Conservation (phyloP, 345 rosid species). For the Eucalyptus guilfoylei region DNA sequence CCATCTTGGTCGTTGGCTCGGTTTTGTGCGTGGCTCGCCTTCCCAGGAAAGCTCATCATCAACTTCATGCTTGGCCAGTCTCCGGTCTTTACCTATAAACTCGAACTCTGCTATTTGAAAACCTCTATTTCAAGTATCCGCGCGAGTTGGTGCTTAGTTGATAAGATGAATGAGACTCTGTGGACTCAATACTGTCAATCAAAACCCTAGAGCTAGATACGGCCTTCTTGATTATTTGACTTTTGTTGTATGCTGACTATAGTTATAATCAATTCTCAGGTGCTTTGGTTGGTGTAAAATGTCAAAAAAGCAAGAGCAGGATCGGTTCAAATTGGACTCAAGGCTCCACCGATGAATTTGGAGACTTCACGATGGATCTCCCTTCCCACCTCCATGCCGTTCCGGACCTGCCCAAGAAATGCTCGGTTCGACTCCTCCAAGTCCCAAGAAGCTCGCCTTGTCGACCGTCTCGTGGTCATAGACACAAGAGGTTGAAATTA, state of each 20-base stretch:
- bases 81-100: background rate
- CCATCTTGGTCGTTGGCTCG: conserved; percentile 37
- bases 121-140: background rate
- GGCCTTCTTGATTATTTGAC: background rate
- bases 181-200: background rate
- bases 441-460: background rate
- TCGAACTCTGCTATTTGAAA: background rate
- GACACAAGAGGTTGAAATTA: background rate
- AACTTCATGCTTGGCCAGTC: background rate
- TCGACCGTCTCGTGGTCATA: background rate
- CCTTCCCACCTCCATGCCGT: conserved; percentile 29
- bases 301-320: background rate
- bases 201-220: background rate
- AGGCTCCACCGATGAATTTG: conserved; percentile 13
- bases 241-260: background rate
- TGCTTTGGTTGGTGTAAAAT: background rate
- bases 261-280: background rate
- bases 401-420: conserved; percentile 3
- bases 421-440: conserved; percentile 4
- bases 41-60: background rate
- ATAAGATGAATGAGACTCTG: background rate
- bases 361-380: conserved; percentile 28
- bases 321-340: background rate
- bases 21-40: conserved; percentile 12
- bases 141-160: background rate